Percentiles rank a stretch among this genome's conserved stretches.
Conservation (phyloP, 2,329 filamentous ascomycete genomes). For the Penicillium sclerotigenum region DNA sequence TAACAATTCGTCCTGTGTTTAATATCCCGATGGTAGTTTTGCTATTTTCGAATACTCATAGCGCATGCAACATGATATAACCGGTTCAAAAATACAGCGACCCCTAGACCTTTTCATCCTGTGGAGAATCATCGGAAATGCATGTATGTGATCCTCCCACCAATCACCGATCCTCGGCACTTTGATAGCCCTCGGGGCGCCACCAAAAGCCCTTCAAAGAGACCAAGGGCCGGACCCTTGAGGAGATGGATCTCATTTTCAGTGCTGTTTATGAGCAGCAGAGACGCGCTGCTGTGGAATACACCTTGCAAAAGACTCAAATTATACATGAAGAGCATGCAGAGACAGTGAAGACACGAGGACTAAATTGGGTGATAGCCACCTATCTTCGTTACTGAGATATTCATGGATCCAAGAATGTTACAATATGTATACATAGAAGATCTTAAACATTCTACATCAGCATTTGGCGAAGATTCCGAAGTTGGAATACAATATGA, state of each 20-base stretch:
- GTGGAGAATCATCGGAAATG: not conserved
- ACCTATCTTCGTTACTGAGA: not conserved
- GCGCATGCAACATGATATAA: not conserved
- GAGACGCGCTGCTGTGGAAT: slow-evolving; percentile 25
- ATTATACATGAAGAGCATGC: slow-evolving; percentile 22
- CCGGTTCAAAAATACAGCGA: not conserved
- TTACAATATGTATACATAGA: not conserved
- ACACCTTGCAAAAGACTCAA: slow-evolving; percentile 26
- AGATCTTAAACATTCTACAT: not conserved
- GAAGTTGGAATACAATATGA: not conserved
- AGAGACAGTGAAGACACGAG: not conserved
- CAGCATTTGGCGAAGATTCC: no score
- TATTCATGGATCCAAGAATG: not conserved
- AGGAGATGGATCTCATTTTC: slow-evolving; percentile 40
- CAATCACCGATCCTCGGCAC: not conserved
- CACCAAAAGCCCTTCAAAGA: slow-evolving; percentile 33
- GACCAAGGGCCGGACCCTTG: slow-evolving; percentile 37
- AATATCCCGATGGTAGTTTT: no score
- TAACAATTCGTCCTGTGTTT: no score
- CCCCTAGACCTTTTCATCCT: not conserved
- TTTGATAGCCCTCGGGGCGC: not conserved
- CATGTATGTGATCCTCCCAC: slow-evolving; percentile 1
- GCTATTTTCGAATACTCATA: no score
- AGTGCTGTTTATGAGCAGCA: slow-evolving; percentile 27
- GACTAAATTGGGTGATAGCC: not conserved